Evolutionary conservation across 306 rosid species (phyloP).

Genomic region (Fagus crenata): DNA sequence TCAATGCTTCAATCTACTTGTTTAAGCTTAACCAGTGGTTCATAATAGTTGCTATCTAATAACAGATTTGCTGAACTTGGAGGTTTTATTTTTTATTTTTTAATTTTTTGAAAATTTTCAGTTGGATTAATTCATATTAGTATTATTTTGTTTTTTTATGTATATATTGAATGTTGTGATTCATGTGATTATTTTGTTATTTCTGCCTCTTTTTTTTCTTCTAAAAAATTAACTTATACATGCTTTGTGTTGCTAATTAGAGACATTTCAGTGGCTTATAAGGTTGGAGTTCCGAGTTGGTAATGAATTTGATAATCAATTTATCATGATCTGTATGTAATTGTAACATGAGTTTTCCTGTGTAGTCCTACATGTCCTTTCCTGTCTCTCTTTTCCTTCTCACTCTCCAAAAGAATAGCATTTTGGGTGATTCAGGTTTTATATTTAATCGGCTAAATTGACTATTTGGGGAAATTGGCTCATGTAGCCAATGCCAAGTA

Average conservation of each 20-base stretch:
- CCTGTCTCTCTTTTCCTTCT: background rate
- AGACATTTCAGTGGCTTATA: conserved; percentile 4
- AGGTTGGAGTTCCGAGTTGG: background rate
- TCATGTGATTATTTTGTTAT: background rate
- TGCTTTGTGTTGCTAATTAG: background rate
- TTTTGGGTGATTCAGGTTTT: too few species aligned
- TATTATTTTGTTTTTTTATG: conserved; percentile 1
- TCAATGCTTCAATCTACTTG: conserved; percentile 30
- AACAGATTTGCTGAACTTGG: background rate
- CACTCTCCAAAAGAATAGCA: too few species aligned
- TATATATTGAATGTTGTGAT: background rate
- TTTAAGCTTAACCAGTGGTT: background rate
- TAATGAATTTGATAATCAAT: background rate
- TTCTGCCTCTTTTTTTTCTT: background rate
- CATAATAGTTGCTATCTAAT: too few species aligned
- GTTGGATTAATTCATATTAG: background rate
- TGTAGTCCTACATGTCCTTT: background rate
- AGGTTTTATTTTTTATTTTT: background rate
- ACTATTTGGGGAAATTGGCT: conserved; percentile 5
- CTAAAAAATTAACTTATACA: background rate
- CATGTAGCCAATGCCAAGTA: background rate
- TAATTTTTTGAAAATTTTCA: background rate
- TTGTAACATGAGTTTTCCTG: background rate
- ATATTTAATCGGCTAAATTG: background rate
- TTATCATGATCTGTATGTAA: background rate